phyloP scores from a whole-genome alignment of 441 rosid species.

The Viola pubescens region DNA sequence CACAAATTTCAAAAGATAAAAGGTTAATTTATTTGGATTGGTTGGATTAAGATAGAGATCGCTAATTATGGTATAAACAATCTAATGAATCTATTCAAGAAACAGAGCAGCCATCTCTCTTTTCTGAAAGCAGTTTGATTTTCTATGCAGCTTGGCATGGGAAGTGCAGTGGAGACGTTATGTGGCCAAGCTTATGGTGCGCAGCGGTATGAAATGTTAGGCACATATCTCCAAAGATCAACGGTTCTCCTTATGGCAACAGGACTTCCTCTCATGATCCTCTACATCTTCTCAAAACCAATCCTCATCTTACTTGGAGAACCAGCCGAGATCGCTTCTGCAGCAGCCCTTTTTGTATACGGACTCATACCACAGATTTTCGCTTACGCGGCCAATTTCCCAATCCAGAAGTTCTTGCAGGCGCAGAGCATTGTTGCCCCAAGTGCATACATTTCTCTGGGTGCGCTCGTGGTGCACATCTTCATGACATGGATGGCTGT shows the following conservation, averaged over 20 bases:
- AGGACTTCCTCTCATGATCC: conserved; percentile 30
- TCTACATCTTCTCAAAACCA: conserved; percentile 35
- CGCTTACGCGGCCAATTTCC: conserved; percentile 46
- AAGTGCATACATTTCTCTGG: conserved; percentile 41
- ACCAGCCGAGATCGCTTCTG: conserved; percentile 29
- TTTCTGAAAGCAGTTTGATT: not conserved
- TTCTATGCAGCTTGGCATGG: conserved; percentile 63
- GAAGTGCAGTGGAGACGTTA: conserved; percentile 76
- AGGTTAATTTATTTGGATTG: no score
- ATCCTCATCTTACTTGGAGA: conserved; percentile 33
- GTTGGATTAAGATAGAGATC: no score
- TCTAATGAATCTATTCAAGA: no score
- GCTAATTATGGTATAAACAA: no score
- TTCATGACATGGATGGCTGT: conserved; percentile 38
- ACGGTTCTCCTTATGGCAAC: conserved; percentile 42
- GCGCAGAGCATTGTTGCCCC: conserved; percentile 41
- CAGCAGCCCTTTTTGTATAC: conserved; percentile 33
- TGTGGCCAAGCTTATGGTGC: conserved; percentile 87
- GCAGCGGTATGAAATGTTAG: conserved; percentile 49
- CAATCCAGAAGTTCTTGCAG: conserved; percentile 50
- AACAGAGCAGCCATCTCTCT: no score
- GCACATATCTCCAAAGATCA: conserved; percentile 64
- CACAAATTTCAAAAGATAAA: no score
- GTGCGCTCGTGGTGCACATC: conserved; percentile 25
- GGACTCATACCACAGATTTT: conserved; percentile 50